Evolutionary conservation across 768 basidiomycete genomes (phyloP).

Genomic region (Collybia sordida): DNA sequence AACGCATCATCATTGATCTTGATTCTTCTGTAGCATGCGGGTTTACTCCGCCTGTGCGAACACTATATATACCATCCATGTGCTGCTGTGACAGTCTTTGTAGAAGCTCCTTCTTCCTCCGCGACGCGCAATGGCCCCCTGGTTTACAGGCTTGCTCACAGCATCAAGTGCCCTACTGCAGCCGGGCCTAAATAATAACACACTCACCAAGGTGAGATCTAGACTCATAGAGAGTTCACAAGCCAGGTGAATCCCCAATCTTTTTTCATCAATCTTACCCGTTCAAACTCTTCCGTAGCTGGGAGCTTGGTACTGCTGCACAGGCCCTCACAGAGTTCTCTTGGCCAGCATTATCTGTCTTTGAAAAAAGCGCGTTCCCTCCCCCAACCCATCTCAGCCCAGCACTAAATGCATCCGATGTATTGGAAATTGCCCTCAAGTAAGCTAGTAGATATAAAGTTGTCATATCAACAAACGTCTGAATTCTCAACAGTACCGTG

Average conservation of each 20-base stretch:
- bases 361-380: slow-evolving; percentile 38
- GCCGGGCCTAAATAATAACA: slow-evolving; percentile 13
- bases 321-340: slow-evolving; percentile 55
- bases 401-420: slow-evolving; percentile 33
- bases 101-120: no score
- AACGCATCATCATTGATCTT: no score
- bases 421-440: slow-evolving; percentile 39
- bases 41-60: no score
- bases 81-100: no score
- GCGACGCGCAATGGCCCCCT: slow-evolving; percentile 4
- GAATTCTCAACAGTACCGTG: slow-evolving; percentile 30
- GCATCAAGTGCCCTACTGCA: slow-evolving; percentile 8
- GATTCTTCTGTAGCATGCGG: no score
- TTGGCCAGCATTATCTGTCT: slow-evolving; percentile 50
- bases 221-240: slow-evolving; percentile 9
- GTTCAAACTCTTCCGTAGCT: slow-evolving; percentile 31
- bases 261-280: not conserved
- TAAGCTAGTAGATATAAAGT: slow-evolving; percentile 18
- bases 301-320: slow-evolving; percentile 61
- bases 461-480: not conserved
- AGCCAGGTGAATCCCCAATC: slow-evolving; percentile 1
- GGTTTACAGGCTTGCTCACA: slow-evolving; percentile 7
- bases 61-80: no score
- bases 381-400: slow-evolving; percentile 32
- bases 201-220: slow-evolving; percentile 12